These are phyloP conservation scores for Fraxinus platypoda DNA, from an alignment of 305 asterid genomes.

Conservation along the genomic window DNA sequence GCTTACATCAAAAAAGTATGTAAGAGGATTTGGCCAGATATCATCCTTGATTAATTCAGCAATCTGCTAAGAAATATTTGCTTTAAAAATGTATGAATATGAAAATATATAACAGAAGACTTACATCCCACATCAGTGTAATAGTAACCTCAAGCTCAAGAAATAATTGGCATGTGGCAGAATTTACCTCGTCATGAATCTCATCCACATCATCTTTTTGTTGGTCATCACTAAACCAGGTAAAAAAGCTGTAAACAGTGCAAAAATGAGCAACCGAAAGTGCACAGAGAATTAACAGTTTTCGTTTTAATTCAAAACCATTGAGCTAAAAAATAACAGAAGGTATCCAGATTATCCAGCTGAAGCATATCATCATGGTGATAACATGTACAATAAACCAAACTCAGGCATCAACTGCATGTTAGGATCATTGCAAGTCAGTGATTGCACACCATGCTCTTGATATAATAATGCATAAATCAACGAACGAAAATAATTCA, in stretches of 20 bases:
- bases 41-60: constrained; percentile 97
- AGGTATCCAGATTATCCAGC: not conserved
- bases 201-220: constrained; percentile 59
- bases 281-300: not conserved
- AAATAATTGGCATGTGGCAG: constrained; percentile 4
- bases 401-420: not conserved
- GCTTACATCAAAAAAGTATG: constrained; percentile 71
- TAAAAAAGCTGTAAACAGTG: constrained; percentile 72
- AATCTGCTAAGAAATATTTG: constrained; percentile 46
- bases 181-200: constrained; percentile 77
- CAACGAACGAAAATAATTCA: not conserved
- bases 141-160: constrained; percentile 3
- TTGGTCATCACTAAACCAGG: constrained; percentile 68
- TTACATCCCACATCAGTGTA: not conserved
- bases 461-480: not conserved
- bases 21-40: constrained; percentile 89
- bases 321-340: not conserved
- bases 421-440: not conserved
- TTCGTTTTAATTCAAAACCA: not conserved
- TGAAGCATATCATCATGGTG: not conserved
- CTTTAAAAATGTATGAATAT: not conserved
- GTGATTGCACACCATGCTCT: not conserved
- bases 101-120: not conserved
- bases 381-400: not conserved
- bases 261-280: not conserved